Evolutionary conservation across 176 grass and related monocot genomes (phyloP).

Genomic region (Panicum miliaceum): DNA sequence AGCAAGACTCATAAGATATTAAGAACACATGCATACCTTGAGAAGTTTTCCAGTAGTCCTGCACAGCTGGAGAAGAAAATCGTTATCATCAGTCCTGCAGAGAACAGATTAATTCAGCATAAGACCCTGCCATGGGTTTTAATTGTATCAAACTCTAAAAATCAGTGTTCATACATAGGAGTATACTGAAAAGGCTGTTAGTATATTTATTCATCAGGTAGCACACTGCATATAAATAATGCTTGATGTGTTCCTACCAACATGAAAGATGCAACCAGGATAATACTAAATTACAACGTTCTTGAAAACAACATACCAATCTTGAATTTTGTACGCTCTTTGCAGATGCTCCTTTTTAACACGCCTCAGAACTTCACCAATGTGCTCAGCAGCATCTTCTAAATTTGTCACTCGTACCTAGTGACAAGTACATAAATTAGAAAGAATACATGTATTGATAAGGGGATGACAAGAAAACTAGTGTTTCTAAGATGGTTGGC

Average conservation of each 20-base stretch:
- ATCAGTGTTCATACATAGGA: background rate
- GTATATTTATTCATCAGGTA: background rate
- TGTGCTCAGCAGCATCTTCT: slow-evolving; percentile 91
- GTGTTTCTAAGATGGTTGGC: background rate
- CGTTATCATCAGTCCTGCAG: slow-evolving; percentile 81
- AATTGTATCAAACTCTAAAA: slow-evolving; percentile 7
- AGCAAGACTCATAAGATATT: background rate
- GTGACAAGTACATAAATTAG: slow-evolving; percentile 19
- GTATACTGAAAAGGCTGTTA: background rate
- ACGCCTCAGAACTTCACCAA: slow-evolving; percentile 88
- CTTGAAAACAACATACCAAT: slow-evolving; percentile 63
- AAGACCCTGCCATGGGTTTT: background rate
- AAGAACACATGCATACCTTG: slow-evolving; percentile 58
- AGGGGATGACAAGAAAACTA: background rate
- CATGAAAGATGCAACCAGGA: background rate
- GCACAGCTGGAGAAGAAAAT: slow-evolving; percentile 87
- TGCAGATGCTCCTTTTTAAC: slow-evolving; percentile 94
- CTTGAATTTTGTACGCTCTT: slow-evolving; percentile 93
- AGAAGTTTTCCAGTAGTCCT: slow-evolving; percentile 85
- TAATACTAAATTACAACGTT: background rate
- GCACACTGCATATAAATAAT: background rate
- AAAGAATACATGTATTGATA: background rate
- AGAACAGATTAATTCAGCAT: slow-evolving; percentile 35
- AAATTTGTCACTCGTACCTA: slow-evolving; percentile 98
- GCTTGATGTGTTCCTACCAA: background rate